Evolutionary conservation across 371 early-diverging fungal species (phyloP).

Genomic region (Parasitella parasitica): DNA sequence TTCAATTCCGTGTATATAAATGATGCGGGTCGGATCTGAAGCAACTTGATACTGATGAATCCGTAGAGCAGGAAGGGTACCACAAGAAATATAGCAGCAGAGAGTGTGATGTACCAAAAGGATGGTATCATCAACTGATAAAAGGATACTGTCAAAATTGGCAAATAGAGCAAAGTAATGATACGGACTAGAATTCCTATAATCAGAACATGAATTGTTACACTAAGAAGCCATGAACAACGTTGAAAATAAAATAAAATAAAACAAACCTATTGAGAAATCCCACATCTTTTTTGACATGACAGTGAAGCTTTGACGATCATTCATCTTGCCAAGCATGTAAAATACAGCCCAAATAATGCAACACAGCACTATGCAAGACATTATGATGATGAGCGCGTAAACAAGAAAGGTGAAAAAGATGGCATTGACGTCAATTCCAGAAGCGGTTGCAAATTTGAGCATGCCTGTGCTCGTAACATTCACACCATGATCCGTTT

Average conservation of each 20-base stretch:
- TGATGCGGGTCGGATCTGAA: constrained; percentile 41
- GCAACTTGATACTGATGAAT: constrained; percentile 31
- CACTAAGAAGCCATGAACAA: not conserved
- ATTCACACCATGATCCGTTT: constrained; percentile 1
- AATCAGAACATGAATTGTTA: not conserved
- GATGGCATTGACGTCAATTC: constrained; percentile 37
- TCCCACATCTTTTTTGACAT: constrained; percentile 15
- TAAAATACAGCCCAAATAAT: constrained; percentile 8
- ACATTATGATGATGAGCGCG: constrained; percentile 30
- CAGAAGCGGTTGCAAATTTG: constrained; percentile 44
- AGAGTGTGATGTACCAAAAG: constrained; percentile 26
- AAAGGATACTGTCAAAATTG: constrained; percentile 32
- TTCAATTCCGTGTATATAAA: constrained; percentile 47
- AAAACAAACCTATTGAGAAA: constrained; percentile 34
- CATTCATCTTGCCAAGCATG: not conserved
- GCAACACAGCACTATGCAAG: constrained; percentile 22
- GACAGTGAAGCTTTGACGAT: not conserved
- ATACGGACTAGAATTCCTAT: constrained; percentile 37
- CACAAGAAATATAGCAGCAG: constrained; percentile 34
- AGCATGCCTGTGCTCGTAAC: constrained; percentile 41
- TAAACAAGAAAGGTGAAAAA: constrained; percentile 39
- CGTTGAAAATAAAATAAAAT: no score
- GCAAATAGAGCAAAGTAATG: constrained; percentile 37
- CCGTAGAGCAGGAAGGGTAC: constrained; percentile 34
- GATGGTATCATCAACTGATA: constrained; percentile 48